These are phyloP conservation scores for Hordeum vulgare DNA, from an alignment of 176 grass and related monocot genomes.

Conservation along the genomic window MorexV3_pseudomolecules_assembly NC_058518.1:432152049-432152548, in stretches of 20 bases:
- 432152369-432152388: neutral
- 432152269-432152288: neutral
- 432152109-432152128: neutral
- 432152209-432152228: no score
- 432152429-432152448: neutral
- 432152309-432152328: neutral
- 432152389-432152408: neutral
- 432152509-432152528: no score
- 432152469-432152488: neutral
- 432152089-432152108: neutral
- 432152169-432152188: neutral
- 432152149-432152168: neutral
- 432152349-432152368: neutral
- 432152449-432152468: neutral
- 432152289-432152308: neutral
- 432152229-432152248: no score
- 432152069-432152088: neutral
- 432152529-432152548: no score
- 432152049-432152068: neutral
- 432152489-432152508: no score
- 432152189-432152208: no score
- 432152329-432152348: neutral
- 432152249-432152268: no score
- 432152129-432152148: neutral
- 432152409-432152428: neutral